Percentiles rank a stretch among this genome's conserved stretches.
Evolutionary conservation across 2,329 filamentous ascomycete genomes (phyloP).

Genomic region (Microdochium trichocladiopsis): DNA sequence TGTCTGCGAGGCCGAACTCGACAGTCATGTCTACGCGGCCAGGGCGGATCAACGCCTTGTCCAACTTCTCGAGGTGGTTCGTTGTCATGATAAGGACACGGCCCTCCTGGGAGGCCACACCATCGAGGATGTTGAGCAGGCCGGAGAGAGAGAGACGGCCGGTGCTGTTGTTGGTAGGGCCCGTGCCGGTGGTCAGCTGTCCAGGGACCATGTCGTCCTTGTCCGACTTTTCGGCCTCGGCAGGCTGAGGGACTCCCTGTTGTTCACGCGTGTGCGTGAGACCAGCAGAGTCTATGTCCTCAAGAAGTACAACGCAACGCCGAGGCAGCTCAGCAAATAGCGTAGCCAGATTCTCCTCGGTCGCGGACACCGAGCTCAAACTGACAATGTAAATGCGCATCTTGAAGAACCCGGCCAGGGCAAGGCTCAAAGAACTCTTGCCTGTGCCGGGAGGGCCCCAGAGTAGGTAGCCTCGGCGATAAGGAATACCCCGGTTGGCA

Average conservation of each 20-base stretch:
- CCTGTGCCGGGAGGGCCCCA: constrained; percentile 76
- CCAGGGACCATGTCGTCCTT: constrained; percentile 21
- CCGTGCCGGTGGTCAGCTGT: constrained; percentile 22
- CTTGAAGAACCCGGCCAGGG: constrained; percentile 62
- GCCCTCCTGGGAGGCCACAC: constrained; percentile 57
- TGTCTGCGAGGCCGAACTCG: constrained; percentile 47
- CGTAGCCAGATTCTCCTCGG: constrained; percentile 55
- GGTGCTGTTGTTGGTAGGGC: constrained; percentile 11
- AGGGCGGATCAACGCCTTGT: constrained; percentile 55
- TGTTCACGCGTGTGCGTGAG: not conserved
- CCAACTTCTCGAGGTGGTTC: constrained; percentile 55
- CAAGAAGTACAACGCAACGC: constrained; percentile 66
- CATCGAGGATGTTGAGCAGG: constrained; percentile 75
- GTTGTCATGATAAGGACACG: constrained; percentile 60
- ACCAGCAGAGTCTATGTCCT: constrained; percentile 70
- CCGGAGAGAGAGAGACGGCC: constrained; percentile 62
- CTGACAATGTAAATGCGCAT: constrained; percentile 68
- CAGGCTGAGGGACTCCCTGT: not conserved
- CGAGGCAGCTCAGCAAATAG: constrained; percentile 63
- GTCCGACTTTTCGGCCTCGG: constrained; percentile 7
- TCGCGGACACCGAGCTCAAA: constrained; percentile 54
- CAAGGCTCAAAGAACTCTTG: constrained; percentile 66
- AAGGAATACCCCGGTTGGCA: constrained; percentile 74
- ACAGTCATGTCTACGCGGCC: constrained; percentile 55
- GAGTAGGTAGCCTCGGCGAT: constrained; percentile 76